Percentiles rank a stretch among this genome's conserved stretches.
Conservation (phyloP, 2,329 filamentous ascomycete species). For the Verticillium tricorpus region DNA sequence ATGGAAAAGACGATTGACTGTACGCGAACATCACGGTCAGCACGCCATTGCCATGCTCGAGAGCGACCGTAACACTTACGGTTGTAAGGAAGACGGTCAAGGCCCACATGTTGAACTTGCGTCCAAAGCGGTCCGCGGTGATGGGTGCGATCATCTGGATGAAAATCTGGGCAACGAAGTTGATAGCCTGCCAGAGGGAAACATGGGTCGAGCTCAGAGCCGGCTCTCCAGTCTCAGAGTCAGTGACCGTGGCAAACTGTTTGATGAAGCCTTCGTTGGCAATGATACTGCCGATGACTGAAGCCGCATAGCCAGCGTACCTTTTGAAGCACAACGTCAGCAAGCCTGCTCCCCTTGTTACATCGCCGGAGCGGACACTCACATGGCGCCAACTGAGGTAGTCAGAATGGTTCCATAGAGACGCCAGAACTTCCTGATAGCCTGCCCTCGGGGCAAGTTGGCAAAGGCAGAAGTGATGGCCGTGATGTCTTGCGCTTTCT, state of each 20-base stretch:
- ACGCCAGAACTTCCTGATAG: constrained; percentile 6
- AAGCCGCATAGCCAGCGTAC: constrained; percentile 2
- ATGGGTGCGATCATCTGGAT: constrained; percentile 4
- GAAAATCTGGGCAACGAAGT: constrained; percentile 2
- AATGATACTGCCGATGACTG: constrained; percentile 3
- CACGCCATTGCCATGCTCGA: neutral
- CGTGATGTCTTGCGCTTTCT: neutral
- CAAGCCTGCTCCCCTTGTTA: neutral
- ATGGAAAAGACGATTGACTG: constrained; percentile 2
- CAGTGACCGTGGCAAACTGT: constrained; percentile 5
- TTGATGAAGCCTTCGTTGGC: constrained; percentile 6
- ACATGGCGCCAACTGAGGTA: constrained; percentile 1
- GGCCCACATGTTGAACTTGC: constrained; percentile 6
- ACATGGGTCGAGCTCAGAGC: constrained; percentile 1
- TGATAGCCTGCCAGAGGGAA: constrained; percentile 2
- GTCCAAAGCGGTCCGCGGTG: constrained; percentile 2
- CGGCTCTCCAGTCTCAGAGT: neutral
- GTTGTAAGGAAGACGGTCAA: neutral
- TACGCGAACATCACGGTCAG: neutral
- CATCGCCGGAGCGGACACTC: neutral
- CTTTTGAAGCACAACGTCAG: neutral
- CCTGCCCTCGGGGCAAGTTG: neutral
- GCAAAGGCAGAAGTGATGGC: constrained; percentile 3
- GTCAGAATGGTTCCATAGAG: neutral
- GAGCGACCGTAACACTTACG: neutral